These are phyloP conservation scores for Cyclotella distinguenda DNA, from an alignment of 108 stramenopile genomes.

Conservation along the genomic window DNA sequence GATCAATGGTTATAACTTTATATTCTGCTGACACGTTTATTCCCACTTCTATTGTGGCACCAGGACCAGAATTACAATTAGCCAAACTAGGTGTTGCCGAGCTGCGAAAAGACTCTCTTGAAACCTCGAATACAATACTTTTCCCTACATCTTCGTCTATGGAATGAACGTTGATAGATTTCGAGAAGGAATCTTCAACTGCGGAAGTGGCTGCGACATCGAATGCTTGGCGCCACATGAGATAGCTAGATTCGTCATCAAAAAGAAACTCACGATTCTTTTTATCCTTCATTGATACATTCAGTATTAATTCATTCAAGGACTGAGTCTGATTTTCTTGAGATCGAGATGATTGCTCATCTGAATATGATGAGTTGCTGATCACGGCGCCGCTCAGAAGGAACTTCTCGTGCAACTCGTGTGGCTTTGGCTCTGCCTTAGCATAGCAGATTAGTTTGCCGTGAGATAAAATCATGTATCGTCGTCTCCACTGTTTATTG, in stretches of 20 bases:
- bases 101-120: background rate
- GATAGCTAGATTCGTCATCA: constrained; percentile 52
- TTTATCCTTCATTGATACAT: constrained; percentile 57
- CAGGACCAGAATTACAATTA: constrained; percentile 24
- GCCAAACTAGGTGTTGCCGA: constrained; percentile 12
- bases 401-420: constrained; percentile 58
- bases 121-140: background rate
- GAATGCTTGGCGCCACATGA: constrained; percentile 59
- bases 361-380: constrained; percentile 10
- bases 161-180: background rate
- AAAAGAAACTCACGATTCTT: constrained; percentile 53
- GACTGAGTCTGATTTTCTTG: background rate
- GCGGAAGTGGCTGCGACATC: constrained; percentile 39
- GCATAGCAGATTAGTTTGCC: constrained; percentile 67
- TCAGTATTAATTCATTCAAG: constrained; percentile 27
- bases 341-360: background rate
- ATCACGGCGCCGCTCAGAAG: constrained; percentile 56
- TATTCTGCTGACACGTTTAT: constrained; percentile 70
- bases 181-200: background rate
- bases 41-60: constrained; percentile 61
- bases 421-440: constrained; percentile 56
- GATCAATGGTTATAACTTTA: constrained; percentile 76
- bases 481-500: constrained; percentile 59
- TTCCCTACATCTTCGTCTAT: background rate
- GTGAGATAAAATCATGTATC: constrained; percentile 65